Base-by-base conservation (phyloP, 2,329 filamentous ascomycete genomes). In the Penicillium corylophilum region DNA sequence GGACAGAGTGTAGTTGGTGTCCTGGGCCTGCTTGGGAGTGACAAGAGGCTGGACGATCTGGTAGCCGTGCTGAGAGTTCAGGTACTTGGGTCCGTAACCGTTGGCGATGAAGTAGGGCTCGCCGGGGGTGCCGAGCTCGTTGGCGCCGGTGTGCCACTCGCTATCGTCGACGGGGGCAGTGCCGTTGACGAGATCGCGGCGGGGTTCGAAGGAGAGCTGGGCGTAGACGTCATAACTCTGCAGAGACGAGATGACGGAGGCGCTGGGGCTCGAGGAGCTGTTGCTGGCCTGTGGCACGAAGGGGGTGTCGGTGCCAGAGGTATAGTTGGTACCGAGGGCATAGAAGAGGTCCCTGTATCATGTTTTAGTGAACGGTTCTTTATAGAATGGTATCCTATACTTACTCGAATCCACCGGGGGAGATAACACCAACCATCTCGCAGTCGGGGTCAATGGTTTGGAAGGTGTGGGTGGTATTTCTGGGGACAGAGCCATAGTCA, bases 351-450 rank as follows among this genome's bases (percentile, higher is more conserved):
- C 66, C 62, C 56, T 60, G 28, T 16, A n/a, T 35, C 18, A 39
- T 13, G 20, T 22, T 23, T 41, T 35, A 28, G 40, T 9, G 3
- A 18, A 9, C 18, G 10, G 4, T 22, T 29, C 22, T 15, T 16
- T 16, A 6, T 15, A 2, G 24, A 18, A 6, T 15, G 4, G 24
- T 5, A 16, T 42, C 38, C 15, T n/a, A 24, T 9, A 64, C 62
- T 41, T 66, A 71, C 66, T 79, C 77, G 45, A 79, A 79, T n/a
- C 75, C 76, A 28, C 77, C 75, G 2, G 77, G 77, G 7, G 69
- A 65, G 41, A 79, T 74, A 0, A 77, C 68, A 2, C 77, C 77
- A 1, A 74, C 68, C 61, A 79, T 70, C 55, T 79, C 72, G 4
- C 75, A 77, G 55, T 78, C 74, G 0, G 75, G 75, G 48, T 79